Evolutionary conservation across 108 stramenopile species (phyloP).

Genomic region (Discostella stelligeroides): DNA sequence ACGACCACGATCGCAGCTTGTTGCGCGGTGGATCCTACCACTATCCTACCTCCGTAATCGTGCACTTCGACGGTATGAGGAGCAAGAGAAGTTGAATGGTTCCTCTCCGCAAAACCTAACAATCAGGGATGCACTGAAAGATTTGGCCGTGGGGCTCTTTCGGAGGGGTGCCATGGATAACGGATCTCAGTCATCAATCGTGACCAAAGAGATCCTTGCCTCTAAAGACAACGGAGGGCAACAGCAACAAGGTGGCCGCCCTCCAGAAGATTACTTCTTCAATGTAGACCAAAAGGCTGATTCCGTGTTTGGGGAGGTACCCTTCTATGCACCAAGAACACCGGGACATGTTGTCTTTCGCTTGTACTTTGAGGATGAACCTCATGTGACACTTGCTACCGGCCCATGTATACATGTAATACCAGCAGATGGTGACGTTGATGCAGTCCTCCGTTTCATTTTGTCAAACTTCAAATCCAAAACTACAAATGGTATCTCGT

Average conservation of each 20-base stretch:
- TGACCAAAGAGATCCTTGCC: slow-evolving; percentile 75
- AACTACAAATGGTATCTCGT: slow-evolving; percentile 72
- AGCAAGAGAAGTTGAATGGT: background rate
- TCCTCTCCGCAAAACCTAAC: slow-evolving; percentile 47
- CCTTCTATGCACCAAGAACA: slow-evolving; percentile 85
- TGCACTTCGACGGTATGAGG: slow-evolving; percentile 37
- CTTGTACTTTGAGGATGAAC: slow-evolving; percentile 77
- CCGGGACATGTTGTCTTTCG: slow-evolving; percentile 91
- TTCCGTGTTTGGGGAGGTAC: slow-evolving; percentile 72
- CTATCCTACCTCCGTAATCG: slow-evolving; percentile 63
- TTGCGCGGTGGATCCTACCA: slow-evolving; percentile 82
- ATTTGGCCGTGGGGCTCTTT: slow-evolving; percentile 78
- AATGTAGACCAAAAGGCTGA: slow-evolving; percentile 56
- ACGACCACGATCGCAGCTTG: slow-evolving; percentile 71
- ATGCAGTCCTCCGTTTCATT: slow-evolving; percentile 79
- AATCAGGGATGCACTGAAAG: slow-evolving; percentile 64
- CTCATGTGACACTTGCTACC: slow-evolving; percentile 74
- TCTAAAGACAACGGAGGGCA: slow-evolving; percentile 4
- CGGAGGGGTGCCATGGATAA: slow-evolving; percentile 87
- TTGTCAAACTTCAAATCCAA: slow-evolving; percentile 88
- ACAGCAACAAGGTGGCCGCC: slow-evolving; percentile 23
- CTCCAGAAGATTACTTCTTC: slow-evolving; percentile 59
- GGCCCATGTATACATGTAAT: slow-evolving; percentile 74
- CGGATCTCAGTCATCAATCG: slow-evolving; percentile 72
- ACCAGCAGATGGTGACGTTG: slow-evolving; percentile 66